A percentile compares a stretch with the other conserved stretches of the same genome.
Conservation (phyloP, 345 rosid species). For the Euclidium syriacum region DNA sequence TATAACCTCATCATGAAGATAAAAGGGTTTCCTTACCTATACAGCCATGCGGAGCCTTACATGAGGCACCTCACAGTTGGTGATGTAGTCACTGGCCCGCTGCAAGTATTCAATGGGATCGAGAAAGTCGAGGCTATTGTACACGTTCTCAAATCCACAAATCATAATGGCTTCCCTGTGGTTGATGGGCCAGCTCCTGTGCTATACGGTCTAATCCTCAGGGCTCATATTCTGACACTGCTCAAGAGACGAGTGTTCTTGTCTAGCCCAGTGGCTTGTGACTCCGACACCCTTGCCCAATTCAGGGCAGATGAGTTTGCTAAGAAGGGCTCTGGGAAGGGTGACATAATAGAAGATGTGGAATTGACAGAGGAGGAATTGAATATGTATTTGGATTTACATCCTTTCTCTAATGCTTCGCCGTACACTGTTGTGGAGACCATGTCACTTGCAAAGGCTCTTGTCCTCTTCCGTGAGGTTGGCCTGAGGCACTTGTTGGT, state of each 20-base stretch:
- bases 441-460: constrained; percentile 91
- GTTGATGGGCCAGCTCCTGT: constrained; percentile 59
- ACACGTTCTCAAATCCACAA: constrained; percentile 63
- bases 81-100: constrained; percentile 83
- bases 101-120: constrained; percentile 57
- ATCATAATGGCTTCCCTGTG: constrained; percentile 83
- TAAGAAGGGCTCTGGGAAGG: constrained; percentile 67
- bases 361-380: constrained; percentile 71
- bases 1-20: constrained; percentile 84
- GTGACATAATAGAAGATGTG: constrained; percentile 58
- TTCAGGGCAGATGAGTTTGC: constrained; percentile 66
- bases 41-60: constrained; percentile 78
- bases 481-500: constrained; percentile 86
- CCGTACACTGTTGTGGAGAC: constrained; percentile 94
- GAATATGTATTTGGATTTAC: constrained; percentile 85
- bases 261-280: constrained; percentile 36
- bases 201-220: constrained; percentile 72
- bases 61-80: constrained; percentile 84
- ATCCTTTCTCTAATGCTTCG: constrained; percentile 83
- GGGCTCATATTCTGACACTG: constrained; percentile 68
- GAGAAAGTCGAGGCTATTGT: constrained; percentile 75
- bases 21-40: constrained; percentile 86
- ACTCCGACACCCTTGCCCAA: constrained; percentile 34
- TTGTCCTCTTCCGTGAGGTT: constrained; percentile 72
- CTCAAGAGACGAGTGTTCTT: constrained; percentile 64